Evolutionary conservation across 176 grass and related monocot genomes (phyloP).

Genomic region (Pontederia paniculata): DNA sequence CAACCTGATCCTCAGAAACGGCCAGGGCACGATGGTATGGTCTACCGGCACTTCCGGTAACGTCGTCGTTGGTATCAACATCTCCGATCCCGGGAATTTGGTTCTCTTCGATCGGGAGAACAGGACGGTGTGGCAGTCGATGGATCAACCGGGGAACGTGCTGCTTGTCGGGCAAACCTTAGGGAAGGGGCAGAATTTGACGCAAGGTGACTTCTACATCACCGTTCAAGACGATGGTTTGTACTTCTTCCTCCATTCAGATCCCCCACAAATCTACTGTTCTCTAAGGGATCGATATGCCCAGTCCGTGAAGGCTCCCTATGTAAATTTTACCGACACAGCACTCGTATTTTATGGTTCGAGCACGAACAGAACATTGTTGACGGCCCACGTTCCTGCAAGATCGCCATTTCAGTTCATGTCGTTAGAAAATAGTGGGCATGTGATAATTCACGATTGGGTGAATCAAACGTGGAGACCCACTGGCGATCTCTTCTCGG

Average conservation of each 20-base stretch:
- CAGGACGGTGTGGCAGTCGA: conserved; percentile 27
- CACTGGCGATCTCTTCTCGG: conserved; percentile 21
- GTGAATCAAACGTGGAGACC: conserved; percentile 24
- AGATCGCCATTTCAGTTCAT: conserved; percentile 25
- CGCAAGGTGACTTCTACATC: conserved; percentile 5
- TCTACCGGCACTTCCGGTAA: conserved; percentile 3
- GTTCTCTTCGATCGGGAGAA: conserved; percentile 20
- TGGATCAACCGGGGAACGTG: conserved; percentile 25
- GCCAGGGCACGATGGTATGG: conserved; percentile 18
- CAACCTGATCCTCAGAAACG: conserved; percentile 13
- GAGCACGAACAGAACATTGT: neutral
- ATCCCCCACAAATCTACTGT: conserved; percentile 28
- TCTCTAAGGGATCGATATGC: neutral
- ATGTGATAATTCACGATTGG: conserved; percentile 36
- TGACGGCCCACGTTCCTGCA: conserved; percentile 7
- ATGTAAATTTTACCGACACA: conserved; percentile 16
- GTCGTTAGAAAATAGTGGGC: conserved; percentile 27
- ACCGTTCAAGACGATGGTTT: conserved; percentile 19
- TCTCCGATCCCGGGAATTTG: conserved; percentile 33
- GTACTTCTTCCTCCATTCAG: conserved; percentile 6
- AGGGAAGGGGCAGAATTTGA: conserved; percentile 13
- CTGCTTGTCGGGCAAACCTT: conserved; percentile 22
- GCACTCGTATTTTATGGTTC: too few relatives aligned
- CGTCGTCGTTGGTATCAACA: neutral
- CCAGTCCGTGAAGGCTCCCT: conserved; percentile 1